Evolutionary conservation across 2,329 filamentous ascomycete genomes (phyloP), one percentile per base, ranked within the genome.

Genomic region (Sporothrix pseudoabietina): DNA sequence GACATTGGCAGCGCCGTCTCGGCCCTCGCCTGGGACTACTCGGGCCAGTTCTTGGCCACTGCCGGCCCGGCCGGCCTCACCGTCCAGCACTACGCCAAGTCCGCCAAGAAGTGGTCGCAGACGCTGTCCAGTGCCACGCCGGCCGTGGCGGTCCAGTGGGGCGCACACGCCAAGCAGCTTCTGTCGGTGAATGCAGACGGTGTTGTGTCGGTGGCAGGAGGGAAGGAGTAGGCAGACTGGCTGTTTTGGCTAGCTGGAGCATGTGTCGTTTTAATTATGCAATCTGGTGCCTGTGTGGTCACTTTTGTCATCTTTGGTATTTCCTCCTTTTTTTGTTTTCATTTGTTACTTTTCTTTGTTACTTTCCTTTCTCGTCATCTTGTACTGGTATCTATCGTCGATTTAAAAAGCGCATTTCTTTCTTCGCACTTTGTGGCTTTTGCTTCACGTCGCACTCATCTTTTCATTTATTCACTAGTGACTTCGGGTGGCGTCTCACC

Each of bases 11-110:
- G 90, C 75, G 89, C 97, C 66, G 86, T 89, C n/a, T 89, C 97
- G 68, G 88, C 92, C 75, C 86, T 98, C 76, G 86, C 87, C 68
- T 99, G 94, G 94, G 96, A 99, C 80, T 98, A 97, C 84, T 96
- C 93, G 7, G 95, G 94, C 59, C 95, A 98, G 82, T 99, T 92
- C 84, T 86, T 99, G 71, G 92, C 94, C 35, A 92, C 92, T 14
- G 92, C 89, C 4, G 95, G 95, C 7, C 87, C 91, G 4, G 90
- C 91, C 61, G 94, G 94, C 39, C 84, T 98, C 65, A 93, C 92
- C 5, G 93, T 99, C 55, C 93, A 96, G 81, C 92, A 97, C 79
- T 99, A 97, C 82, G 87, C 88, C 76, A 99, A 98, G 87, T 85
- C 90, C 71, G 87, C 89, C 75, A 99, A 97, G 87, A 87, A 88